These are phyloP conservation scores for Ceratobasidium papillatum DNA, from an alignment of 1,284 basidiomycete species.

Conservation along the genomic window DNA sequence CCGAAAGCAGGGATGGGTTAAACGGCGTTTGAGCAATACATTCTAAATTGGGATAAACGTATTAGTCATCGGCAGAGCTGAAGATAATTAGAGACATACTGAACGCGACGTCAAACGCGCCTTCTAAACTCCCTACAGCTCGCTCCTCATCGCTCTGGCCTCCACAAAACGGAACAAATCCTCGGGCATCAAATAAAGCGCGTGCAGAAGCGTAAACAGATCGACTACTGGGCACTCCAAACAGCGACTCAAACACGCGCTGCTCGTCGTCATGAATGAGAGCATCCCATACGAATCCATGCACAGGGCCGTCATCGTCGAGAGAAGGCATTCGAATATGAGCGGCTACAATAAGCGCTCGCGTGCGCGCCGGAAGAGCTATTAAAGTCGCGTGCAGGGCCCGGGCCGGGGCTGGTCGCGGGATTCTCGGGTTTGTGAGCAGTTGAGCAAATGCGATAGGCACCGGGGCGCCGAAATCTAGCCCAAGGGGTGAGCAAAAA, in stretches of 20 bases:
- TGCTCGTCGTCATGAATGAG: conserved; percentile 36
- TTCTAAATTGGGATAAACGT: conserved; percentile 5
- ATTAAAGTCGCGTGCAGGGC: conserved; percentile 22
- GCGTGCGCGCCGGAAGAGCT: conserved; percentile 17
- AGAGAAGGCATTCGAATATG: conserved; percentile 18
- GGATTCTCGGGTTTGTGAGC: conserved; percentile 38
- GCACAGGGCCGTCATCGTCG: neutral
- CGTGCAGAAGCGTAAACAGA: conserved; percentile 6
- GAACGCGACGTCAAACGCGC: conserved; percentile 28
- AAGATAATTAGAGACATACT: conserved; percentile 2
- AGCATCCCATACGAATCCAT: conserved; percentile 17
- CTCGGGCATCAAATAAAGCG: conserved; percentile 20
- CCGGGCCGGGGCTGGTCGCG: conserved; percentile 37
- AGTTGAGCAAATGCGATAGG: conserved; percentile 36
- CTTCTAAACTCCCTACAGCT: conserved; percentile 32
- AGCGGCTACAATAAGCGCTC: conserved; percentile 29
- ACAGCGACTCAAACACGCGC: conserved; percentile 34
- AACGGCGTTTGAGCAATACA: neutral
- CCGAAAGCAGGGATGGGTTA: conserved; percentile 27
- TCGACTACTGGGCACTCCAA: conserved; percentile 10
- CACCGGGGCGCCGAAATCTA: conserved; percentile 29
- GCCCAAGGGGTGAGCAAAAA: neutral
- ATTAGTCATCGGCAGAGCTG: neutral
- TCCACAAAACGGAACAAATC: conserved; percentile 36
- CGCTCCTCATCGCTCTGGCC: conserved; percentile 16